A percentile compares a stretch with the other conserved stretches of the same genome.
These are phyloP conservation scores for Cladosporium sphaerospermum DNA, from an alignment of 2,329 filamentous ascomycete species.

Conservation along the genomic window DNA sequence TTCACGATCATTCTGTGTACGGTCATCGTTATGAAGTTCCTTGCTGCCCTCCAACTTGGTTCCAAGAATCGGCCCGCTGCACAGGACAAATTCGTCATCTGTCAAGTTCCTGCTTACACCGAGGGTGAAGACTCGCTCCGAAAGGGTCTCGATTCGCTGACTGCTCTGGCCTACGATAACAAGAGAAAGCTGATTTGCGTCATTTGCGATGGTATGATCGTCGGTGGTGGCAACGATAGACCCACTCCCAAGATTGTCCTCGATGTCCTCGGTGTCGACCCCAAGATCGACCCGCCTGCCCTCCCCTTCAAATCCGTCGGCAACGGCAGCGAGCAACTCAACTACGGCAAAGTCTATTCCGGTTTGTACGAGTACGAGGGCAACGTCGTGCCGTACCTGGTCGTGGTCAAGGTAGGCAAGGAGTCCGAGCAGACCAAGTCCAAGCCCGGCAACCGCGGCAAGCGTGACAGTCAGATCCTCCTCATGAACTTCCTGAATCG, in stretches of 20 bases:
- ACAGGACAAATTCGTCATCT: conserved; percentile 98
- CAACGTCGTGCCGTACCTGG: conserved; percentile 93
- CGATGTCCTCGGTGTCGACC: conserved; percentile 93
- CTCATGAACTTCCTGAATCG: conserved; percentile 97
- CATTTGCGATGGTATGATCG: conserved; percentile 95
- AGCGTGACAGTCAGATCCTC: conserved; percentile 94
- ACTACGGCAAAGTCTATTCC: conserved; percentile 98
- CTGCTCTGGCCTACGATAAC: conserved; percentile 93
- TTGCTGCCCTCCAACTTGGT: conserved; percentile 87
- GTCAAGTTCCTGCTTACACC: conserved; percentile 94
- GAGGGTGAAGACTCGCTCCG: conserved; percentile 93
- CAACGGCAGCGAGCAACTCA: conserved; percentile 81
- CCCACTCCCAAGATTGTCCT: conserved; percentile 96
- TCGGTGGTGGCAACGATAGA: conserved; percentile 90
- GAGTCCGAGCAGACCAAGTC: conserved; percentile 85
- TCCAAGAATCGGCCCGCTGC: conserved; percentile 82
- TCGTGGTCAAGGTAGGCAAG: conserved; percentile 95
- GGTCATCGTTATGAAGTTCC: conserved; percentile 81
- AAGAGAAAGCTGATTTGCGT: conserved; percentile 96
- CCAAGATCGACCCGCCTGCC: conserved; percentile 90
- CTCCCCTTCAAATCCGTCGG: conserved; percentile 92
- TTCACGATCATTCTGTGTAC: conserved; percentile 78
- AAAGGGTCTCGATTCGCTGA: conserved; percentile 89
- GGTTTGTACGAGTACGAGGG: conserved; percentile 96
- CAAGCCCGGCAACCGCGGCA: conserved; percentile 96